Percentiles rank a stretch among this genome's conserved stretches.
Evolutionary conservation across 1,284 basidiomycete genomes (phyloP).

Genomic region (Irpex sp.): DNA sequence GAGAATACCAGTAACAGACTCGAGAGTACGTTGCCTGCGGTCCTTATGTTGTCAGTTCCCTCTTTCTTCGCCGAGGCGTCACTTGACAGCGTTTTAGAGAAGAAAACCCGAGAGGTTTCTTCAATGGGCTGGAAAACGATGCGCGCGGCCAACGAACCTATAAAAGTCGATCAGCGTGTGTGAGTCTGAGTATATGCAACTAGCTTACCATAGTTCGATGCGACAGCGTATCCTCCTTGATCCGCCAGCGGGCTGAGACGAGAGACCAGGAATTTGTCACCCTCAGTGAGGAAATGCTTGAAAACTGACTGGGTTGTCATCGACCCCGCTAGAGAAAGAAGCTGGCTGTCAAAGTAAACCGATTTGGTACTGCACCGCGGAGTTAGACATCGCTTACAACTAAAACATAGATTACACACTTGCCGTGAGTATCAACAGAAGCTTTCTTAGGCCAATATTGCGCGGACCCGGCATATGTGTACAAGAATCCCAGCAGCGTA

Average conservation of each 20-base stretch:
- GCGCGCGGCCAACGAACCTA: slow-evolving; percentile 87
- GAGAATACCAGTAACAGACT: slow-evolving; percentile 59
- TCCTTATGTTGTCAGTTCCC: slow-evolving; percentile 15
- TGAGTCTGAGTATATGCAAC: not conserved
- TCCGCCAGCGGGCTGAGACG: slow-evolving; percentile 79
- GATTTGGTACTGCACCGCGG: slow-evolving; percentile 18
- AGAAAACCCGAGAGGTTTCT: slow-evolving; percentile 85
- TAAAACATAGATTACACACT: slow-evolving; percentile 22
- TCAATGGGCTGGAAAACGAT: slow-evolving; percentile 93
- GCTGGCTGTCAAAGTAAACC: slow-evolving; percentile 44
- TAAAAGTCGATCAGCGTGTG: not conserved
- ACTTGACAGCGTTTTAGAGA: slow-evolving; percentile 62
- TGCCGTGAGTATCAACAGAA: slow-evolving; percentile 20
- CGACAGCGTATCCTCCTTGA: slow-evolving; percentile 92
- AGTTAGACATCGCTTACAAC: not conserved
- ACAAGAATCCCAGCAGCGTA: slow-evolving; percentile 30
- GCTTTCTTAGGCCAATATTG: slow-evolving; percentile 21
- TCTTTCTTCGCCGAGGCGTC: slow-evolving; percentile 15
- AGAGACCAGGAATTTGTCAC: slow-evolving; percentile 88
- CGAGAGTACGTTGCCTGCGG: slow-evolving; percentile 35
- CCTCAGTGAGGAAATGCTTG: slow-evolving; percentile 95
- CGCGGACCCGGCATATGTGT: slow-evolving; percentile 21
- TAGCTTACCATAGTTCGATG: slow-evolving; percentile 84
- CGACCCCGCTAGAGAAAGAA: slow-evolving; percentile 62
- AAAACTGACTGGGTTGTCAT: slow-evolving; percentile 87